These are phyloP conservation scores for Lycium ferocissimum DNA, from an alignment of 257 asterid species.

Conservation along the genomic window DNA sequence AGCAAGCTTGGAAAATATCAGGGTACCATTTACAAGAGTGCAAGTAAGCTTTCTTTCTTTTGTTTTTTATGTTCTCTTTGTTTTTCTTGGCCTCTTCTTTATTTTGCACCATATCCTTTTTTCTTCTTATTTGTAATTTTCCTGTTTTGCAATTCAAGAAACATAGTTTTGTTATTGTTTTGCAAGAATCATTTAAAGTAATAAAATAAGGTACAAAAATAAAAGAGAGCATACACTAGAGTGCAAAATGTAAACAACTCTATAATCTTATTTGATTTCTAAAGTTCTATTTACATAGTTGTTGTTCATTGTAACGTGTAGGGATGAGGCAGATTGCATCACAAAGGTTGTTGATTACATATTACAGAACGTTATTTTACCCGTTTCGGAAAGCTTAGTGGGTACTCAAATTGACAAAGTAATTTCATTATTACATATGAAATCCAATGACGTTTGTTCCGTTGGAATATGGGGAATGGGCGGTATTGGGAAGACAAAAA, in stretches of 20 bases:
- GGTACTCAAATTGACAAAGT: conserved; percentile 11
- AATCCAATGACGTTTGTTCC: conserved; percentile 7
- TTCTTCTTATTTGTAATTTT: background rate
- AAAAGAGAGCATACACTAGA: no score
- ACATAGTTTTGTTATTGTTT: background rate
- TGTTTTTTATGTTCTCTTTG: no score
- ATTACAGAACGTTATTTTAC: no score
- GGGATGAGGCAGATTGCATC: background rate
- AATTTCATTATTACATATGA: background rate
- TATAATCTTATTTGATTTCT: background rate
- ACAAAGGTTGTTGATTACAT: background rate
- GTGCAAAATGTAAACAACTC: no score
- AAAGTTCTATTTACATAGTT: background rate
- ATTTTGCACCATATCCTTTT: no score
- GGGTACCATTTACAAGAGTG: background rate
- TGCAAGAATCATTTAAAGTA: no score
- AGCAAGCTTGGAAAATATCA: background rate
- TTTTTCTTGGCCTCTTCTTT: no score
- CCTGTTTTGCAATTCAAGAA: background rate
- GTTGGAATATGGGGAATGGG: conserved; percentile 28
- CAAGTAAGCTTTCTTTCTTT: background rate
- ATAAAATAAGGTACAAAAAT: no score
- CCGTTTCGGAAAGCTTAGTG: background rate
- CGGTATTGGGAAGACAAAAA: no score
- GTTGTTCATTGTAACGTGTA: background rate